phyloP scores from a whole-genome alignment of 306 rosid species.

The Astragalus glycyphyllos region DNA sequence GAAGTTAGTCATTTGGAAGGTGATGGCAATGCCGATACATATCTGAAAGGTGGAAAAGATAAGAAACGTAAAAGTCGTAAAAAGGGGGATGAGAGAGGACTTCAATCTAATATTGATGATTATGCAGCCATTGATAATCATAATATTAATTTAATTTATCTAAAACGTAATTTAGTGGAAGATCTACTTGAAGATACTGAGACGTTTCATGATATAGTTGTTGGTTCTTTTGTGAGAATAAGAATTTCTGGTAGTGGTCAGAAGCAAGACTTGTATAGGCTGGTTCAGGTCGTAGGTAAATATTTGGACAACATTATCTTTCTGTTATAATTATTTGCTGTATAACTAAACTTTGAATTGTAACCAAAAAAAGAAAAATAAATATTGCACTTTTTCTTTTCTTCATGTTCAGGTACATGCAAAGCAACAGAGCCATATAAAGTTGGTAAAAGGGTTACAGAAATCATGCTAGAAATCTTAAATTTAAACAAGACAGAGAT shows the following conservation, averaged over 20 bases:
- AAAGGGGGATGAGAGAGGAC: constrained; percentile 79
- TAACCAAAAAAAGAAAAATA: not conserved
- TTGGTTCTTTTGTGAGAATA: constrained; percentile 93
- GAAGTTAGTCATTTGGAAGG: constrained; percentile 82
- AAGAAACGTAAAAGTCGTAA: constrained; percentile 78
- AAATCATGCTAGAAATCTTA: constrained; percentile 83
- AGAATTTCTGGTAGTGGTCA: constrained; percentile 96
- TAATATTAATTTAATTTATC: constrained; percentile 87
- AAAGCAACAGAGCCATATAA: constrained; percentile 94
- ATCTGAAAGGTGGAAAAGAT: constrained; percentile 67
- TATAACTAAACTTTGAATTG: constrained; percentile 26
- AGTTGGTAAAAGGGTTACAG: constrained; percentile 95
- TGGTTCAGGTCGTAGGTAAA: constrained; percentile 97
- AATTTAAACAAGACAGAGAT: constrained; percentile 97
- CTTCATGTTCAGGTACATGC: constrained; percentile 83
- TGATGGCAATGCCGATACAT: constrained; percentile 69
- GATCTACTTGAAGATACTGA: constrained; percentile 84
- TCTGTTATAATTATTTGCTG: constrained; percentile 30
- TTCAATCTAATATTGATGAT: constrained; percentile 85
- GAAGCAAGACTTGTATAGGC: constrained; percentile 98
- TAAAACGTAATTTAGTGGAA: constrained; percentile 92
- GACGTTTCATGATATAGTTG: constrained; percentile 76
- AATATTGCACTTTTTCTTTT: constrained; percentile 29
- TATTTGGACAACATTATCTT: constrained; percentile 39
- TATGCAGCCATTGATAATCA: constrained; percentile 95